Conservation (phyloP, 192 early-diverging fungal species). For the Entomortierella chlamydospora region DNA sequence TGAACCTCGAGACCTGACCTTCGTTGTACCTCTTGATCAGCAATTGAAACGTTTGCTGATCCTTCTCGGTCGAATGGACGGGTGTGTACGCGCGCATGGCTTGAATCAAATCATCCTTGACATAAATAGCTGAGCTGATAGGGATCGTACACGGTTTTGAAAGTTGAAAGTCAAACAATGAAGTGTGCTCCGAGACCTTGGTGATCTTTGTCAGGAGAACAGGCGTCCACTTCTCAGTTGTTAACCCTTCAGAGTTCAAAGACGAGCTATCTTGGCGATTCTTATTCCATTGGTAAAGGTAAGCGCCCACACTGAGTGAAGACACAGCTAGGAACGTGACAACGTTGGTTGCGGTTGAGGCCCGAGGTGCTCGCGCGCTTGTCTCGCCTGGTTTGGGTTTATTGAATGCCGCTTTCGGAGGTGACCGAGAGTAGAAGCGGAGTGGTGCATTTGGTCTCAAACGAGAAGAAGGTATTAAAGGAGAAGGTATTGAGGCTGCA, state of each 20-base stretch:
- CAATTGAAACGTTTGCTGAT: conserved; percentile 68
- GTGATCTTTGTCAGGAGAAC: conserved; percentile 60
- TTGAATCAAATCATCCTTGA: conserved; percentile 79
- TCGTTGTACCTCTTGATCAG: conserved; percentile 73
- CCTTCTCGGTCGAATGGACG: conserved; percentile 58
- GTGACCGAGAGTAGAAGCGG: conserved; percentile 10
- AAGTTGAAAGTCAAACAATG: conserved; percentile 67
- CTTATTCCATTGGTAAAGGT: conserved; percentile 37
- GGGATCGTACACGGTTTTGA: conserved; percentile 60
- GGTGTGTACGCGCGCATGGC: conserved; percentile 79
- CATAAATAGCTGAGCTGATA: conserved; percentile 68
- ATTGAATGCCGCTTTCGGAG: conserved; percentile 28
- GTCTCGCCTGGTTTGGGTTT: not conserved
- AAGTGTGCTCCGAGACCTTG: conserved; percentile 62
- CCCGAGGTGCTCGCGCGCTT: conserved; percentile 26
- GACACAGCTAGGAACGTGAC: conserved; percentile 29
- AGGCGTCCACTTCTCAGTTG: conserved; percentile 62
- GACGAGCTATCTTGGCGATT: not conserved
- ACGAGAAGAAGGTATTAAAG: not conserved
- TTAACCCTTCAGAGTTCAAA: conserved; percentile 34
- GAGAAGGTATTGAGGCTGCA: not conserved
- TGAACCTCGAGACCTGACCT: conserved; percentile 74
- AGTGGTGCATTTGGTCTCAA: not conserved
- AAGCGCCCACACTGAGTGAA: conserved; percentile 16
- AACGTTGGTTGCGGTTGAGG: conserved; percentile 16